These are phyloP conservation scores for Arthrobotrys conoides DNA, from an alignment of 2,329 filamentous ascomycete genomes.

Conservation along the genomic window DNA sequence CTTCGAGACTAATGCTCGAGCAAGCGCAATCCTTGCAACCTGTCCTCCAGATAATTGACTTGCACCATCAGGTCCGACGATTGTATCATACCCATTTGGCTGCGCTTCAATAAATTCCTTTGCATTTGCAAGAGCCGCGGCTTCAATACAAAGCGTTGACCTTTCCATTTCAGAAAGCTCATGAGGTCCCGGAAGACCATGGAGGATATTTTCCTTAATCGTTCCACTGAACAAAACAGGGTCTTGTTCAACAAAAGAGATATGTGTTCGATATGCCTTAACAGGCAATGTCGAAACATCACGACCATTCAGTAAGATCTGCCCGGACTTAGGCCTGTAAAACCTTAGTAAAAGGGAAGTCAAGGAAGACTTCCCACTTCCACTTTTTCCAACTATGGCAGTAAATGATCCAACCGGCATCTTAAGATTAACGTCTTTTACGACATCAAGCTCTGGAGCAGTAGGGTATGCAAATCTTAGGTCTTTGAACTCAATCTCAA, in stretches of 20 bases:
- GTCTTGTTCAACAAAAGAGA: slow-evolving; percentile 78
- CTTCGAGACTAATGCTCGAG: slow-evolving; percentile 65
- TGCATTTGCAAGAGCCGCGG: slow-evolving; percentile 63
- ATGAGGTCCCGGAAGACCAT: slow-evolving; percentile 71
- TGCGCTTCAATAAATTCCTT: slow-evolving; percentile 62
- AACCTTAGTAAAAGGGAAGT: slow-evolving; percentile 73
- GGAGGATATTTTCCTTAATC: slow-evolving; percentile 71
- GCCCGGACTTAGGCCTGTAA: slow-evolving; percentile 72
- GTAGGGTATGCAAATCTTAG: slow-evolving; percentile 68
- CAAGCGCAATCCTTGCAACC: slow-evolving; percentile 62
- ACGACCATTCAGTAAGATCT: slow-evolving; percentile 70
- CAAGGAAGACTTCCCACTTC: slow-evolving; percentile 74
- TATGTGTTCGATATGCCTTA: slow-evolving; percentile 70
- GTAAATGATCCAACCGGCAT: slow-evolving; percentile 70
- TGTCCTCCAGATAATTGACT: slow-evolving; percentile 63
- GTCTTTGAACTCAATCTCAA: slow-evolving; percentile 66
- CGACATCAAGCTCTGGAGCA: slow-evolving; percentile 66
- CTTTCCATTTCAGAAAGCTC: slow-evolving; percentile 64
- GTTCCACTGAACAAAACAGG: slow-evolving; percentile 78
- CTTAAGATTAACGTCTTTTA: slow-evolving; percentile 67
- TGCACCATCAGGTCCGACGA: slow-evolving; percentile 63
- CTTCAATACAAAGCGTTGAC: slow-evolving; percentile 48
- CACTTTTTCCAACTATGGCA: slow-evolving; percentile 74
- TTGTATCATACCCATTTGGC: slow-evolving; percentile 62
- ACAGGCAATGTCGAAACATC: slow-evolving; percentile 71